These are phyloP conservation scores for Gossypium mustelinum DNA, from an alignment of 345 rosid species.

Conservation along the genomic window DNA sequence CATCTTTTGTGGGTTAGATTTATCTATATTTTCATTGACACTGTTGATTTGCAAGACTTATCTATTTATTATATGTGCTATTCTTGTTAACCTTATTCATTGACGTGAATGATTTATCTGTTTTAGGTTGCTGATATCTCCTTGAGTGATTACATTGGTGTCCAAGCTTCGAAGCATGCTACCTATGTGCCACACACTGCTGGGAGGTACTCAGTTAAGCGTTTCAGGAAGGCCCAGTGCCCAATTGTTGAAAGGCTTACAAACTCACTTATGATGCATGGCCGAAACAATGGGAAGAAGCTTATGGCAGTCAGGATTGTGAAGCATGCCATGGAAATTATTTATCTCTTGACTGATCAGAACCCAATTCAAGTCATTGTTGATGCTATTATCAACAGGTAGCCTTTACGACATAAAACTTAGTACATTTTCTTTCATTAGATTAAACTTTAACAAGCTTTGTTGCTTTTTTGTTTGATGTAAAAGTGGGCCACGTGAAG, in stretches of 20 bases:
- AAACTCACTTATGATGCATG: conserved; percentile 94
- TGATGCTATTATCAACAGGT: conserved; percentile 94
- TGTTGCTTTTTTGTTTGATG: background rate
- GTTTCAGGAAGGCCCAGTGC: conserved; percentile 96
- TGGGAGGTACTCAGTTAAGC: conserved; percentile 71
- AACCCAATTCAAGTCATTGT: conserved; percentile 92
- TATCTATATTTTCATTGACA: no score
- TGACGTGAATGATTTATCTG: background rate
- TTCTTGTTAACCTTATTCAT: background rate
- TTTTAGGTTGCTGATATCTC: conserved; percentile 69
- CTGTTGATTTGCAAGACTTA: background rate
- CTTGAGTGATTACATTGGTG: conserved; percentile 68
- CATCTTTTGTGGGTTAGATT: background rate
- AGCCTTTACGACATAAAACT: background rate
- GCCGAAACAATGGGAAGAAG: conserved; percentile 71
- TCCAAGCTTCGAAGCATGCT: conserved; percentile 66
- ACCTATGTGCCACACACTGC: conserved; percentile 97
- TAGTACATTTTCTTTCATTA: background rate
- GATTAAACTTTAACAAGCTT: background rate
- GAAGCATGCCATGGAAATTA: conserved; percentile 90
- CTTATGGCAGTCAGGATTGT: conserved; percentile 82
- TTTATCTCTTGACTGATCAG: conserved; percentile 66
- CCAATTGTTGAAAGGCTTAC: conserved; percentile 94
- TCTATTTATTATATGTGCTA: no score
- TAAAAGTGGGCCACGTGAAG: conserved; percentile 88